Percentiles rank a stretch among this genome's conserved stretches.
phyloP scores from a whole-genome alignment of 1,139 yeast genomes.

The Kazachstania sp. region DNA sequence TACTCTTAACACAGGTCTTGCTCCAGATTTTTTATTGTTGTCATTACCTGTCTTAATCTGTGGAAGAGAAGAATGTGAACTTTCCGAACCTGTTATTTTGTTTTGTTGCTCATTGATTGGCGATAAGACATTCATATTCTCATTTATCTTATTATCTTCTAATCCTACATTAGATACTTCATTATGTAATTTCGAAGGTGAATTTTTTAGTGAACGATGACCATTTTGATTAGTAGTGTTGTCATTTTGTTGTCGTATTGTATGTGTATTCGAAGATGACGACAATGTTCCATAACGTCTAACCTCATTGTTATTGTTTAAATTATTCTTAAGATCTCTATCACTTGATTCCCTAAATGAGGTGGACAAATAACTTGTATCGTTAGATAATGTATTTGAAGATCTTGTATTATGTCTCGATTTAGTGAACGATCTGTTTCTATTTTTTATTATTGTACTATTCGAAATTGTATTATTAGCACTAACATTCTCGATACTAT shows the following conservation, averaged over 20 bases:
- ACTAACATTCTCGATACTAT: constrained; percentile 23
- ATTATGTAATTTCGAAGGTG: neutral
- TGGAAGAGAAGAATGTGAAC: neutral
- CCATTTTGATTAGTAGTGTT: neutral
- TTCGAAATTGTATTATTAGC: constrained; percentile 8
- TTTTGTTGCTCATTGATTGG: neutral
- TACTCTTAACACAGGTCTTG: constrained; percentile 12
- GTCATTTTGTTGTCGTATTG: neutral
- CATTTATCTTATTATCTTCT: neutral
- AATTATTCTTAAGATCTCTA: constrained; percentile 17
- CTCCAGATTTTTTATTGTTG: neutral
- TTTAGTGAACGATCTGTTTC: neutral
- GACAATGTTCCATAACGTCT: constrained; percentile 11
- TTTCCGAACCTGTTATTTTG: neutral
- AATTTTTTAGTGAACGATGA: neutral
- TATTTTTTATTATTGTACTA: neutral
- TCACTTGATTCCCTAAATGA: constrained; percentile 8
- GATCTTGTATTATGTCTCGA: neutral
- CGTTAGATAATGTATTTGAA: neutral
- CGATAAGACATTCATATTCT: neutral
- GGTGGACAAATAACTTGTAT: constrained; percentile 5
- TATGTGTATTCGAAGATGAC: neutral
- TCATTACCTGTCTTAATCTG: neutral
- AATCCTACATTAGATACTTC: neutral
- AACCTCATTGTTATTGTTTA: constrained; percentile 14